Conservation (phyloP, 2,329 filamentous ascomycete genomes). For the Pseudogymnoascus verrucosus region DNA sequence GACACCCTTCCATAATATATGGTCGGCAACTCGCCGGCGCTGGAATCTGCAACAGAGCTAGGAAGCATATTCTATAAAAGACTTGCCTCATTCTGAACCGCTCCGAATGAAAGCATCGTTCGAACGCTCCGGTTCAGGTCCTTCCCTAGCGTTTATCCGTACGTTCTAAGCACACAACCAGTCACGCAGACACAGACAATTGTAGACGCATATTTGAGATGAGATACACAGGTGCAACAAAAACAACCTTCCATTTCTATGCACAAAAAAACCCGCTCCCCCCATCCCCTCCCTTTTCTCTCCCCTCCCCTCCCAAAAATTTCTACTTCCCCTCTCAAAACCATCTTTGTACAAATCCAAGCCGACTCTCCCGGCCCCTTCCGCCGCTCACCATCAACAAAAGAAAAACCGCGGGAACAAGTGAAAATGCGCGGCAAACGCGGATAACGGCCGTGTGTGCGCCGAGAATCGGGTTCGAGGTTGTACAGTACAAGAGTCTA, state of each 20-base stretch:
- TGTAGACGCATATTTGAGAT: background rate
- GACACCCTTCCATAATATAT: too few species aligned
- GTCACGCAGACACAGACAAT: background rate
- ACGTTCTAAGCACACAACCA: background rate
- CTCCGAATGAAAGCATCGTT: background rate
- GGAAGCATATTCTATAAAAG: too few species aligned
- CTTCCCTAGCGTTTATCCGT: background rate
- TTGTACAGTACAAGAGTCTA: slow-evolving; percentile 7
- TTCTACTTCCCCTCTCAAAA: background rate
- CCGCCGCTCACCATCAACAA: background rate
- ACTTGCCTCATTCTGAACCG: too few species aligned
- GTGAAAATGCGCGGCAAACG: background rate
- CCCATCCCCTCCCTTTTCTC: slow-evolving; percentile 38
- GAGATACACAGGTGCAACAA: background rate
- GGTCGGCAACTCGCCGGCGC: background rate
- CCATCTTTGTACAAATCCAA: slow-evolving; percentile 2
- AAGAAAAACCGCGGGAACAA: background rate
- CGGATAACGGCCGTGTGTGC: slow-evolving; percentile 2
- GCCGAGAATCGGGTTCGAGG: background rate
- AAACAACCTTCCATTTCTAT: slow-evolving; percentile 5
- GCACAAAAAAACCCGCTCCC: slow-evolving; percentile 7
- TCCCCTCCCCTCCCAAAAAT: background rate
- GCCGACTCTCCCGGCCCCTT: background rate
- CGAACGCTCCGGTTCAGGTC: background rate
- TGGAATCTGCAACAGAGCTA: background rate